Conservation (phyloP, 1,284 basidiomycete species). For the Rugosomyces carneus region DNA sequence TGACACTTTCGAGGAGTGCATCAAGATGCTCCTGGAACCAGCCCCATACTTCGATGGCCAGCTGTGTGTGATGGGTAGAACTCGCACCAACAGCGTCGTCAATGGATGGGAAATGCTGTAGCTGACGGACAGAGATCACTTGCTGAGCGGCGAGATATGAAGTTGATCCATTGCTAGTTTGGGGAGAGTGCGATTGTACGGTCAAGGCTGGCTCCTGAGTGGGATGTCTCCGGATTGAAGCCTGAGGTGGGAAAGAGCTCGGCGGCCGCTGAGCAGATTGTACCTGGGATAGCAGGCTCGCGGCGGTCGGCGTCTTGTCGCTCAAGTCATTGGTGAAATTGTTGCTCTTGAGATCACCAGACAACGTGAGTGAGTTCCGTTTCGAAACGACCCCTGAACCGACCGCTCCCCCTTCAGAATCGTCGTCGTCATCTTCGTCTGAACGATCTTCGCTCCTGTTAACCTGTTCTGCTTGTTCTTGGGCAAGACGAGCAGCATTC, state of each 20-base stretch:
- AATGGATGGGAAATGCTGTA: conserved; percentile 76
- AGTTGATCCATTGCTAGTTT: conserved; percentile 35
- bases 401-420: conserved; percentile 60
- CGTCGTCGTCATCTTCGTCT: conserved; percentile 79
- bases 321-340: conserved; percentile 57
- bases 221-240: conserved; percentile 67
- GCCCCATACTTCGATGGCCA: conserved; percentile 77
- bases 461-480: conserved; percentile 51
- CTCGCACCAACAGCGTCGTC: conserved; percentile 75
- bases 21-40: conserved; percentile 87
- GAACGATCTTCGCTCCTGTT: conserved; percentile 60
- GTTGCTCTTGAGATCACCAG: conserved; percentile 54
- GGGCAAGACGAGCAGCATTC: conserved; percentile 61
- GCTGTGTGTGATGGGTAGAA: conserved; percentile 67
- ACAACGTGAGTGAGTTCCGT: conserved; percentile 64
- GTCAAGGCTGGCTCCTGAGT: conserved; percentile 45
- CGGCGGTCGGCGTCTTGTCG: conserved; percentile 79
- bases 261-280: conserved; percentile 59
- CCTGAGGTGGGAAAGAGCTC: conserved; percentile 59
- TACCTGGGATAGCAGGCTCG: conserved; percentile 66
- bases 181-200: conserved; percentile 48
- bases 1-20: conserved; percentile 67
- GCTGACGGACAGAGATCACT: conserved; percentile 63
- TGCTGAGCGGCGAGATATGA: conserved; percentile 43
- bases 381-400: conserved; percentile 62